phyloP scores from a whole-genome alignment of 225 moss, liverwort and hornwort genomes.

The Pseudisothecium myosuroides region DNA sequence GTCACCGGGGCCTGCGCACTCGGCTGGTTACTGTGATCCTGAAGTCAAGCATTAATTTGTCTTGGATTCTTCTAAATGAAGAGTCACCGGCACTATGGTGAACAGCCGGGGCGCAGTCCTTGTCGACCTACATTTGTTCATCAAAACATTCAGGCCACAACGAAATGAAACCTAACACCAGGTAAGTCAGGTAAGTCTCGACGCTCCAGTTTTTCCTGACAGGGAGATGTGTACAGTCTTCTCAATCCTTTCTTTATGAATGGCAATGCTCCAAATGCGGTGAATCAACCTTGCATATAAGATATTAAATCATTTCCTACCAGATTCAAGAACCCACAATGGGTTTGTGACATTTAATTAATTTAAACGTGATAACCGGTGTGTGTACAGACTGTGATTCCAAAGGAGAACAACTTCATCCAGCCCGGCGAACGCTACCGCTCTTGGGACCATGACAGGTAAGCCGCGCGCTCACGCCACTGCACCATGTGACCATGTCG shows the following conservation, averaged over 20 bases:
- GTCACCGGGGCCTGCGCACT: conserved; percentile 60
- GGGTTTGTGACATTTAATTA: neutral
- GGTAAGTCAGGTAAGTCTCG: conserved; percentile 12
- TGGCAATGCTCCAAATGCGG: neutral
- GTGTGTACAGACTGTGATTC: neutral
- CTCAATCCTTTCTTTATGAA: too few species aligned
- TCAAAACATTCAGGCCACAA: neutral
- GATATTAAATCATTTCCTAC: neutral
- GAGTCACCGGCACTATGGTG: neutral
- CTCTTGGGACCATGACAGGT: neutral
- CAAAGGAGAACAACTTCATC: neutral
- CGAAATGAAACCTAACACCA: neutral
- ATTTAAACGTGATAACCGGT: neutral
- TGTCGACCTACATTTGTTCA: conserved; percentile 34
- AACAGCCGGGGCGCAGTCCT: conserved; percentile 41
- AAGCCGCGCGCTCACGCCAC: neutral
- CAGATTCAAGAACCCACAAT: neutral
- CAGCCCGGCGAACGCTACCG: neutral
- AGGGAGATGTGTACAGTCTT: too few species aligned
- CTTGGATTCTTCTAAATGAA: neutral
- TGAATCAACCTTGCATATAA: neutral
- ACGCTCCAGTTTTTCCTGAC: neutral
- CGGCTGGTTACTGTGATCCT: conserved; percentile 9
- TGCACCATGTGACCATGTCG: neutral
- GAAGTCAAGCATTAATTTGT: neutral